Base-by-base conservation (phyloP, 768 basidiomycete genomes). In the Dentipellis sp. region DNA sequence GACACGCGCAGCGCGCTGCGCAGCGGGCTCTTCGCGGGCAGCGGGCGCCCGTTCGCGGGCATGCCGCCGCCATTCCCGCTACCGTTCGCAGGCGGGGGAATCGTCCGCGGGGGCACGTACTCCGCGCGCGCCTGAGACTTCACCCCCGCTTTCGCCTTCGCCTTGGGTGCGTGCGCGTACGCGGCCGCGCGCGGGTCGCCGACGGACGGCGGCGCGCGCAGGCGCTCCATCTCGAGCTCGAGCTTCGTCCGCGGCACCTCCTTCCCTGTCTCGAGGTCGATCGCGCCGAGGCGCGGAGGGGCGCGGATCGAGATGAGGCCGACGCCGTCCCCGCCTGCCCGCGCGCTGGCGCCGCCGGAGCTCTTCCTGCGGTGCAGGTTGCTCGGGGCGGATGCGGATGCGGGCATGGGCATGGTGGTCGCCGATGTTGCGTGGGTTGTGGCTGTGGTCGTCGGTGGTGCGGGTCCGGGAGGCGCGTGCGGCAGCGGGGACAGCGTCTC, bases 1-100 rank as follows among this genome's bases (percentile, higher is more conserved):
- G 56, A 35, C 36, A 78, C 77, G 60, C 79, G 77, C 68, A 89
- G 59, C 21, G 85, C 87, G 54, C 85, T 86, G 54, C 78, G 74
- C 35, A 89, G 63, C 0, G 86, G 85, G 23, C 72, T 66, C 65
- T 75, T 78, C 9, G 71, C 69, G 2, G 74, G 73, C 7, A 69
- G 65, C 2, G 56, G 58, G 8, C 52, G 35, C 10, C 47, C n/a
- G n/a, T n/a, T n/a, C n/a, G n/a, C n/a, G n/a, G n/a, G n/a, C n/a
- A n/a, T n/a, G 50, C 11, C 51, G 35, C 2, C n/a, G 22, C 10
- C 42, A 9, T 4, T 17, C 46, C 11, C 34, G 23, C 8, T 22
- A n/a, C 22, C 34, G 23, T 29, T n/a, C n/a, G n/a, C n/a, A n/a
- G 47, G 5, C 11, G 50, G 29, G 16, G 47, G 3, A 48, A 17